A percentile compares a stretch with the other conserved stretches of the same genome.
phyloP scores from a whole-genome alignment of 129 eudicot genomes.

The Flaveria trinervia region DNA sequence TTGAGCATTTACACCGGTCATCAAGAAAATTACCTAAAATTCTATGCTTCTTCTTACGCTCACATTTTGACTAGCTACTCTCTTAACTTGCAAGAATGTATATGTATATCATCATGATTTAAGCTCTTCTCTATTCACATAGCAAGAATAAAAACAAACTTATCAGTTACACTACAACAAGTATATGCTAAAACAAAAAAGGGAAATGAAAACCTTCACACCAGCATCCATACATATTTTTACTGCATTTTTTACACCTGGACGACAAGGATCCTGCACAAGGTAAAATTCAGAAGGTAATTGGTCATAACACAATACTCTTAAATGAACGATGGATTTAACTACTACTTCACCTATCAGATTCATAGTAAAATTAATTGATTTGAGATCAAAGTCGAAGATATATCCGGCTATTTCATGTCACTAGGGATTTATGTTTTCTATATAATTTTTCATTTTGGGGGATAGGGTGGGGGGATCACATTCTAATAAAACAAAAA shows the following conservation, averaged over 20 bases:
- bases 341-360: background rate
- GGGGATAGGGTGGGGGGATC: background rate
- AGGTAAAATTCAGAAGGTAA: constrained; percentile 20
- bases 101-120: background rate
- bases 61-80: constrained; percentile 8
- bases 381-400: background rate
- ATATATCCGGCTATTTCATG: background rate
- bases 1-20: background rate
- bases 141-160: background rate
- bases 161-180: background rate
- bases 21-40: background rate
- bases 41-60: background rate
- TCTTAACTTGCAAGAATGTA: background rate
- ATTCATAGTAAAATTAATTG: background rate
- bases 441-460: no score
- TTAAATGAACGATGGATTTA: background rate
- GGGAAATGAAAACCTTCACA: constrained; percentile 65
- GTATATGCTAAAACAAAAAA: constrained; percentile 11
- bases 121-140: background rate
- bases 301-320: background rate
- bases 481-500: background rate
- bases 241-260: constrained; percentile 96
- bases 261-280: constrained; percentile 94
- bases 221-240: constrained; percentile 74
- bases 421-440: background rate